Evolutionary conservation across 371 early-diverging fungal species (phyloP), one percentile per base, ranked within the genome.

Genomic region (Zancudomyces culisetae): DNA sequence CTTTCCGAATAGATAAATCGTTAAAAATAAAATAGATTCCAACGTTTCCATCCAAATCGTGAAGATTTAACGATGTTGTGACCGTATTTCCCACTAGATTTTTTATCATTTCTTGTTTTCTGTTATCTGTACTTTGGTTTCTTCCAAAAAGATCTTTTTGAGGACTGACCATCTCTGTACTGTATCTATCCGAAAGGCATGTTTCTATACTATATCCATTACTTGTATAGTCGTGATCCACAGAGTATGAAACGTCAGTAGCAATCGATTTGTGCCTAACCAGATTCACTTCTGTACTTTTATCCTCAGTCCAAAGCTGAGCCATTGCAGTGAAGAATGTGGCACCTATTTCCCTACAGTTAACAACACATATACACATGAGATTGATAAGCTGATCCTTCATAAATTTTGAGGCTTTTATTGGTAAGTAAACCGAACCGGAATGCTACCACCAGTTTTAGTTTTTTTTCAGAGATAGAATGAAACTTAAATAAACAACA

Each of bases 41-140:
- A 4, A 70, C 67, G 20, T 77, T 49, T 53, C 42, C 78, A 40
- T 82, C 69, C 4, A 71, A 43, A 51, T 78, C 75, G 10, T 66
- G 61, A 10, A 87, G 71, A 26, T 78, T 71, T 23, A 70, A 69
- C 1, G 81, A 81, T 0, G 83, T 77, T 0, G 85, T 69, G 1
- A 81, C 78, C 6, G 75, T 73, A 2, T 80, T 70, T 0, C 90
- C 87, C 19, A 86, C 79, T 2, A 85, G 60, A 43, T 81, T 83
- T 13, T 23, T 28, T 42, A 52, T 47, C n/a, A 42, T 41, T 18
- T 42, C 46, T 24, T 49, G 19, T 24, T 48, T 46, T 42, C 35
- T 6, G 35, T 35, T 35, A 35, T 35, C 35, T 35, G 15, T 15
- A 15, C 35, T 35, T 35, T 35, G 35, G 10, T 35, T 6, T 15